Base-by-base conservation (phyloP, 2,329 filamentous ascomycete genomes). In the Phaeosphaeria sp. region DNA sequence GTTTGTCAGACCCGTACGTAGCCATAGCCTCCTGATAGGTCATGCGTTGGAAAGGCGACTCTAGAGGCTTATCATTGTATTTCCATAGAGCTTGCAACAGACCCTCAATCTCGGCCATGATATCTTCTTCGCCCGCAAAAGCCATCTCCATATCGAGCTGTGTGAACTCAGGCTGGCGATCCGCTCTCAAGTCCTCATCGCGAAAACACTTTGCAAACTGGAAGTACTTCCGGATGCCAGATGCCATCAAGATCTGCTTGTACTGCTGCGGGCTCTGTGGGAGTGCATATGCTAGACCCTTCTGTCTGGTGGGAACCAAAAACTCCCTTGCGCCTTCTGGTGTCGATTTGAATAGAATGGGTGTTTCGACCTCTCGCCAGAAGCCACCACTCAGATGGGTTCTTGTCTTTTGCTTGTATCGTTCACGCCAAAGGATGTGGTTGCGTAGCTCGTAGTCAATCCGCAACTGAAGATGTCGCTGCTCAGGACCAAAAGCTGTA, bases 231-330 rank as follows among this genome's bases (percentile, higher is more conserved):
- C 84, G 80, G 11, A 97, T 85, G 0, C 94, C 94, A 59, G 91
- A 91, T 0, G 93, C 91, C 93, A 99, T 98, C 43, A 99, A 84
- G 1, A 97, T 91, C 79, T 99, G 95, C 79, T 99, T 99, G 75
- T 98, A 99, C 76, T 99, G 95, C 76, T 99, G 95, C 0, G 95
- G 95, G 64, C 94, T 98, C 75, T 99, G 96, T 0, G 93, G 93
- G 20, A 99, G 81, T 8, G 95, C 95, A 76, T 98, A 99, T 3
- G 92, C 93, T 59, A 88, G 81, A 0, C 92, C 92, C 1, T 83
- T 84, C 36, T 84, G 86, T 25, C 95, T 84, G 0, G 93, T 96
- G 0, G 95, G 95, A 4, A 99, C 94, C 6, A 99, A 77, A 61
- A 99, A 99, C 75, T 99, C 95, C 49, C 94, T 85, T 1, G 95